phyloP scores from a whole-genome alignment of 73 alveolate genomes.

The Paramecium primaurelia region DNA sequence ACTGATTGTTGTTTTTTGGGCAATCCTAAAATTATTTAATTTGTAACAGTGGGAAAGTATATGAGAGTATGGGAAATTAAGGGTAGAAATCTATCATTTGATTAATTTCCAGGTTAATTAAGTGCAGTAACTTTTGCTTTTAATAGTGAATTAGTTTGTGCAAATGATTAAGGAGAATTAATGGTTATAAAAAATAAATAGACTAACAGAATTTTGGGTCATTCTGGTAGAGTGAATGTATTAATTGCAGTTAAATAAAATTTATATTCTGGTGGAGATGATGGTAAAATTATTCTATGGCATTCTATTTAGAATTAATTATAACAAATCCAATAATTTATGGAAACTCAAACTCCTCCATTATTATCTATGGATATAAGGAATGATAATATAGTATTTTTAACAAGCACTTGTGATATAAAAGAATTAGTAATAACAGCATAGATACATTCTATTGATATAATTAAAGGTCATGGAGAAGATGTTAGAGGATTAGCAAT shows the following conservation, averaged over 20 bases:
- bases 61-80: slow-evolving; percentile 63
- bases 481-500: slow-evolving; percentile 96
- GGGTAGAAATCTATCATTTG: slow-evolving; percentile 64
- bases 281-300: background rate
- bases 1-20: slow-evolving; percentile 68
- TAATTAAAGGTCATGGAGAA: slow-evolving; percentile 75
- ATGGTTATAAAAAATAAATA: background rate
- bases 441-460: background rate
- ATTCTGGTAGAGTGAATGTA: slow-evolving; percentile 3
- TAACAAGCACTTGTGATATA: background rate
- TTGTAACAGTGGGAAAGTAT: slow-evolving; percentile 86
- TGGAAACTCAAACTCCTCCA: background rate
- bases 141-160: slow-evolving; percentile 15
- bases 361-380: background rate
- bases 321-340: background rate
- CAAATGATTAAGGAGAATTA: background rate
- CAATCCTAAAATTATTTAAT: slow-evolving; percentile 73
- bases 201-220: background rate
- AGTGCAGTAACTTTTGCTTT: slow-evolving; percentile 1
- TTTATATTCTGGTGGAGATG: background rate
- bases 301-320: background rate
- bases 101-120: background rate
- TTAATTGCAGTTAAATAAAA: background rate
- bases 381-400: background rate
- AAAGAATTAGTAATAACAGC: background rate